Evolutionary conservation across 495 filamentous ascomycete genomes (phyloP).

Genomic region (Umbilicaria muhlenbergii): DNA sequence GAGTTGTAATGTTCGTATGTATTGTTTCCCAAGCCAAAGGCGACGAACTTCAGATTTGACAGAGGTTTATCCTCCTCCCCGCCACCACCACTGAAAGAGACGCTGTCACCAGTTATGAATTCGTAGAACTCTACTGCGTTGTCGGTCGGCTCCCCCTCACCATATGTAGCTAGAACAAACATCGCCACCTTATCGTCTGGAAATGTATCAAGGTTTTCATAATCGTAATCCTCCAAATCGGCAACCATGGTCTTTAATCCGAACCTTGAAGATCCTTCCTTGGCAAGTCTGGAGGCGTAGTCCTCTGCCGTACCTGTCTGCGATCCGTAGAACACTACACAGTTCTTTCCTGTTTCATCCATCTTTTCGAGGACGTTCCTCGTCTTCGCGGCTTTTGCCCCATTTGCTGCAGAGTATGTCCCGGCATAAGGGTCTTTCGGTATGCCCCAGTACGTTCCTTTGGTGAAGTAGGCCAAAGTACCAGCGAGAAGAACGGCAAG

Average conservation of each 20-base stretch:
- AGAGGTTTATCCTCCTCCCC: constrained; percentile 54
- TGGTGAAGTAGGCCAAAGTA: constrained; percentile 91
- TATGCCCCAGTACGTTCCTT: constrained; percentile 80
- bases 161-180: constrained; percentile 95
- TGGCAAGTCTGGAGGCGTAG: constrained; percentile 92
- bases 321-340: constrained; percentile 94
- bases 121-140: constrained; percentile 99
- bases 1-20: constrained; percentile 99
- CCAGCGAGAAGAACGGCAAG: constrained; percentile 70
- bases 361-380: constrained; percentile 90
- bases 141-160: constrained; percentile 95
- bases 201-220: constrained; percentile 80
- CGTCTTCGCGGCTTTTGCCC: constrained; percentile 70
- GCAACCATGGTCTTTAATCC: constrained; percentile 97
- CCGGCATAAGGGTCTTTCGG: constrained; percentile 77
- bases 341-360: constrained; percentile 91
- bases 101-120: constrained; percentile 71
- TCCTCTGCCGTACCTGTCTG: constrained; percentile 98
- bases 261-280: constrained; percentile 92
- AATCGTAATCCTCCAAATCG: constrained; percentile 96
- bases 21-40: constrained; percentile 94
- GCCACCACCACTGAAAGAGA: constrained; percentile 60
- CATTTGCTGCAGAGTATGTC: constrained; percentile 50
- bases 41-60: constrained; percentile 74
- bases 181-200: constrained; percentile 82